Evolutionary conservation across 2,329 filamentous ascomycete genomes (phyloP).

Genomic region (Fonsecaea pedrosoi): DNA sequence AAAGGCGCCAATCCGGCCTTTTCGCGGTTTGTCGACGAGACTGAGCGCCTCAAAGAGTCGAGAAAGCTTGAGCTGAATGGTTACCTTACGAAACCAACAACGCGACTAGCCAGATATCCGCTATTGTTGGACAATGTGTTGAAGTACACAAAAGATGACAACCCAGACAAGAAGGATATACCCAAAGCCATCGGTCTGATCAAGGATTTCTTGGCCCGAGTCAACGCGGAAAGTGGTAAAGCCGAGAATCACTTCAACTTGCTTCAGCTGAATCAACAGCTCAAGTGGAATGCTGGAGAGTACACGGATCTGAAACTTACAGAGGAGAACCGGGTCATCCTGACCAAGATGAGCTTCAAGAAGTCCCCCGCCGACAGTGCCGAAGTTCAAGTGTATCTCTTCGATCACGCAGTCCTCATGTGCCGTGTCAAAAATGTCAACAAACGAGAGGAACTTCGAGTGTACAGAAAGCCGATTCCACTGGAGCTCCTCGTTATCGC

Average conservation of each 20-base stretch:
- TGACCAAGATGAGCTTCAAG: slow-evolving; percentile 94
- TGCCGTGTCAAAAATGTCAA: slow-evolving; percentile 90
- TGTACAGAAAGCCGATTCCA: slow-evolving; percentile 93
- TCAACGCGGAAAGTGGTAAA: slow-evolving; percentile 95
- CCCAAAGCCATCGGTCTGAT: slow-evolving; percentile 88
- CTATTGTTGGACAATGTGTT: slow-evolving; percentile 87
- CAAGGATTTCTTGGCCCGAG: slow-evolving; percentile 81
- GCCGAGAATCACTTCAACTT: slow-evolving; percentile 98
- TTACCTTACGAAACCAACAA: slow-evolving; percentile 97
- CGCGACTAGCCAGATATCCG: slow-evolving; percentile 90
- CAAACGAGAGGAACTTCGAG: slow-evolving; percentile 92
- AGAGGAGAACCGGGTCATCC: slow-evolving; percentile 87
- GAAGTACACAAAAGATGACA: slow-evolving; percentile 89
- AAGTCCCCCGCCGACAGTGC: slow-evolving; percentile 86
- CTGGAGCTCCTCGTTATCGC: slow-evolving; percentile 90
- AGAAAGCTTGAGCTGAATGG: slow-evolving; percentile 96
- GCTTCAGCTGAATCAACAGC: slow-evolving; percentile 85
- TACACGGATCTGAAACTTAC: slow-evolving; percentile 93
- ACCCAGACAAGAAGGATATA: slow-evolving; percentile 88
- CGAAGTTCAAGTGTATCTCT: slow-evolving; percentile 93
- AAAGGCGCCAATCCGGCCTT: slow-evolving; percentile 85
- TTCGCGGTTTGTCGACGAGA: slow-evolving; percentile 91
- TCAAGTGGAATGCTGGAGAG: slow-evolving; percentile 88
- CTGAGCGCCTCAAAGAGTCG: slow-evolving; percentile 93
- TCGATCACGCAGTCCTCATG: slow-evolving; percentile 92